Conservation (phyloP, 176 grass and related monocot genomes). For the Cymbopogon citratus region DNA sequence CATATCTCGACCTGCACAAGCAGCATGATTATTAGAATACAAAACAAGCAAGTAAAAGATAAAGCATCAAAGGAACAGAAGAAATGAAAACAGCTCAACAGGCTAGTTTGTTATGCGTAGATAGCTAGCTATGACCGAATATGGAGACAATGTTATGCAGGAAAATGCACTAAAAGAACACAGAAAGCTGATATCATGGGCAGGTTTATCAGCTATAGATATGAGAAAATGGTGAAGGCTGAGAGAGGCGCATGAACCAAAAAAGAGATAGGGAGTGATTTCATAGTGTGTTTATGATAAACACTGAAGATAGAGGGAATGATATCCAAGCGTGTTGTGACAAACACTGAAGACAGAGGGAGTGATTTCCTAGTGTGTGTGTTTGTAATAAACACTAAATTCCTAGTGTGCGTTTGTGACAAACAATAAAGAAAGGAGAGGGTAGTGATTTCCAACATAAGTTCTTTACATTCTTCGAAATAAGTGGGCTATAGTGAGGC, state of each 20-base stretch:
- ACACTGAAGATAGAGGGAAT: neutral
- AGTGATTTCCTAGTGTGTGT: neutral
- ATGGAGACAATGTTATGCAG: neutral
- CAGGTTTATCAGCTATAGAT: neutral
- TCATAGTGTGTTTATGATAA: neutral
- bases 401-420: neutral
- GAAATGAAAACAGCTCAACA: slow-evolving; percentile 18
- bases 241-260: neutral
- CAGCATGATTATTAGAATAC: slow-evolving; percentile 24
- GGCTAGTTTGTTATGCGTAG: neutral
- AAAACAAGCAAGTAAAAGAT: slow-evolving; percentile 5
- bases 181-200: neutral
- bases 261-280: neutral
- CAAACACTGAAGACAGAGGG: neutral
- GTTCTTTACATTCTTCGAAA: slow-evolving; percentile 1
- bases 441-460: neutral
- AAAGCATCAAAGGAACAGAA: neutral
- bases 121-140: slow-evolving; percentile 3
- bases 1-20: slow-evolving; percentile 85
- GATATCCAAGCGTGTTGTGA: neutral
- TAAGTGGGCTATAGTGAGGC: neutral
- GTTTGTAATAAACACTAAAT: neutral
- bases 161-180: slow-evolving; percentile 1
- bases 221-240: neutral
- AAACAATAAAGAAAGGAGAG: neutral